phyloP scores from a whole-genome alignment of 306 rosid species.

The Lathyrus oleraceus region DNA sequence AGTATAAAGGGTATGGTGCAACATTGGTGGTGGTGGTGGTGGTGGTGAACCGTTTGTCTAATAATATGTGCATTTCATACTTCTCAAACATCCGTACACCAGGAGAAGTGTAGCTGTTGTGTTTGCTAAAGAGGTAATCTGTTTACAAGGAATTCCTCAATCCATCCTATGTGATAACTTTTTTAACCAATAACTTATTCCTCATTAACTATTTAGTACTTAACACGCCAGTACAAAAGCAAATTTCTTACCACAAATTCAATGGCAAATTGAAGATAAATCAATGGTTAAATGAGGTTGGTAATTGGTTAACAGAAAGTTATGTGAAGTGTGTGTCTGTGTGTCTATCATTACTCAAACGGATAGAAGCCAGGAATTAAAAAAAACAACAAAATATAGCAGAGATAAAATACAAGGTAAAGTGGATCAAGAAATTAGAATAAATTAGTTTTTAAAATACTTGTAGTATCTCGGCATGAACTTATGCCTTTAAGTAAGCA shows the following conservation, averaged over 20 bases:
- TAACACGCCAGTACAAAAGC: not conserved
- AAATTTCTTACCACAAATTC: not conserved
- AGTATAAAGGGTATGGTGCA: too few relatives aligned
- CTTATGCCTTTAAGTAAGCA: not conserved
- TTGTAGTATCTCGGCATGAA: not conserved
- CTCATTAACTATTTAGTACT: not conserved
- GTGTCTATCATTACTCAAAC: constrained; percentile 1
- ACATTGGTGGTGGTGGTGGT: too few relatives aligned
- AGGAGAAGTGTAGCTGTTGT: too few relatives aligned
- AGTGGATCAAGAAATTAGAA: not conserved
- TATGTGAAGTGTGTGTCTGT: not conserved
- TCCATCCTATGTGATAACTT: not conserved
- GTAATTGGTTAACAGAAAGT: not conserved
- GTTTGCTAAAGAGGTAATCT: too few relatives aligned
- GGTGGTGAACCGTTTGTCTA: too few relatives aligned
- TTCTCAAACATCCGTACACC: too few relatives aligned
- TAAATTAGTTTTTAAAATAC: not conserved
- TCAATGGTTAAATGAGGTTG: not conserved
- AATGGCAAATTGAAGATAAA: not conserved
- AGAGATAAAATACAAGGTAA: constrained; percentile 2
- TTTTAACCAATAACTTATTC: constrained; percentile 7
- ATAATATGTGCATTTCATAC: too few relatives aligned
- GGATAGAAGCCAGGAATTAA: not conserved
- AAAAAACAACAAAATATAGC: constrained; percentile 13
- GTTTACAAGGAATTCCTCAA: too few relatives aligned